Base-by-base conservation (phyloP, 2,329 filamentous ascomycete genomes). In the Knoxdaviesia proteae region DNA sequence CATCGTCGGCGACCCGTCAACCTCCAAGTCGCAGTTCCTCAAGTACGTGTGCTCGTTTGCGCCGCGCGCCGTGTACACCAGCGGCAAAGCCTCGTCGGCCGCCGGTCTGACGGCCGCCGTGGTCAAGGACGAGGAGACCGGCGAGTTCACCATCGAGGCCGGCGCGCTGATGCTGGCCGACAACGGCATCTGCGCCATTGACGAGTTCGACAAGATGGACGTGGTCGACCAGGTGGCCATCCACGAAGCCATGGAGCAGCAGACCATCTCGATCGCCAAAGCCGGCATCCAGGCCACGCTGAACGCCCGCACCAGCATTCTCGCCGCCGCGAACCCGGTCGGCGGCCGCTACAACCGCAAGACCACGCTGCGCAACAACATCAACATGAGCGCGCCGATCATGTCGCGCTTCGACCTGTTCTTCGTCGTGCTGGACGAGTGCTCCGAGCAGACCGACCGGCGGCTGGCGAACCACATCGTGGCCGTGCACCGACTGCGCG, bases 121-220 rank as follows among this genome's bases (percentile, higher is more conserved):
- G 1, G 79, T 96, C 47, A 98, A 96, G 58, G 90, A 98, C 54
- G 87, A 96, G 56, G 90, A 98, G 62, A 98, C 90, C 20, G 90
- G 90, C 49, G 90, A 98, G 56, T 94, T 94, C 58, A 98, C 90
- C 9, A 98, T 98, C 51, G 90, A 98, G 63, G 90, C 90, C 6
- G 90, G 90, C 63, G 90, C 90, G 8, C 74, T 98, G 45, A 96
- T 98, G 90, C 67, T 98, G 47, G 90, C 90, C 29, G 80, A 96
- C 54, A 94, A 94, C 50, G 90, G 90, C 43, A 92, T 96, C 52
- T 98, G 90, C 60, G 87, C 86, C 46, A 98, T 98, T 56, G 90
- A 98, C 56, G 90, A 98, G 58, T 98, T 98, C 52, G 90, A 98
- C 73, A 98, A 98, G 66, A 98, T 98, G 90, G 90, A 98, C 54